A percentile compares a stretch with the other conserved stretches of the same genome.
phyloP scores from a whole-genome alignment of 2,329 filamentous ascomycete genomes.

The Diatrype stigma region DNA sequence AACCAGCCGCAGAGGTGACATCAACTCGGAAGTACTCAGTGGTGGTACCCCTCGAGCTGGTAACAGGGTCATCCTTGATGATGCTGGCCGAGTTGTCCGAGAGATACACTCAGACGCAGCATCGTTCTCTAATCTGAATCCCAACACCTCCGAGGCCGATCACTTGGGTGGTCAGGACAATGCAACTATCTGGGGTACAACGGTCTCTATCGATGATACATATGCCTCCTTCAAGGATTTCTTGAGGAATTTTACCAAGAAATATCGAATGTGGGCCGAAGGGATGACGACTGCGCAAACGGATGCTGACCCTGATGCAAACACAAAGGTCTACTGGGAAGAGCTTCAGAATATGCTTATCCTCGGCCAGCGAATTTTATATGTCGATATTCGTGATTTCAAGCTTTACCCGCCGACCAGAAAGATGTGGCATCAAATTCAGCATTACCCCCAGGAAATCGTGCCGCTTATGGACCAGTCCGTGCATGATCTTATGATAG shows the following conservation, averaged over 20 bases:
- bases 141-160: slow-evolving; percentile 88
- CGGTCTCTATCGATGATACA: slow-evolving; percentile 87
- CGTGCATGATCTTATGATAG: slow-evolving; percentile 89
- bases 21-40: slow-evolving; percentile 72
- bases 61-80: slow-evolving; percentile 56
- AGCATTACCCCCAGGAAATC: slow-evolving; percentile 93
- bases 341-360: slow-evolving; percentile 89
- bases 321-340: slow-evolving; percentile 77
- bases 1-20: slow-evolving; percentile 70
- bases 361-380: slow-evolving; percentile 77
- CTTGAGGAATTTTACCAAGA: slow-evolving; percentile 82
- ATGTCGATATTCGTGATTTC: slow-evolving; percentile 83
- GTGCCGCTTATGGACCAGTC: slow-evolving; percentile 95
- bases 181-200: slow-evolving; percentile 93
- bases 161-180: slow-evolving; percentile 76
- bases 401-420: slow-evolving; percentile 88
- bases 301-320: slow-evolving; percentile 63
- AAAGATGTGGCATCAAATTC: slow-evolving; percentile 93
- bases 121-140: slow-evolving; percentile 62
- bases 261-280: slow-evolving; percentile 89
- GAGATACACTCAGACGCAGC: slow-evolving; percentile 57
- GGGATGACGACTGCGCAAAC: slow-evolving; percentile 77
- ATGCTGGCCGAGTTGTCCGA: slow-evolving; percentile 53
- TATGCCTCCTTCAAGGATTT: slow-evolving; percentile 89
- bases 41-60: slow-evolving; percentile 48